phyloP scores from a whole-genome alignment of 805 yeast genomes.

The Yueomyces sinensis region DNA sequence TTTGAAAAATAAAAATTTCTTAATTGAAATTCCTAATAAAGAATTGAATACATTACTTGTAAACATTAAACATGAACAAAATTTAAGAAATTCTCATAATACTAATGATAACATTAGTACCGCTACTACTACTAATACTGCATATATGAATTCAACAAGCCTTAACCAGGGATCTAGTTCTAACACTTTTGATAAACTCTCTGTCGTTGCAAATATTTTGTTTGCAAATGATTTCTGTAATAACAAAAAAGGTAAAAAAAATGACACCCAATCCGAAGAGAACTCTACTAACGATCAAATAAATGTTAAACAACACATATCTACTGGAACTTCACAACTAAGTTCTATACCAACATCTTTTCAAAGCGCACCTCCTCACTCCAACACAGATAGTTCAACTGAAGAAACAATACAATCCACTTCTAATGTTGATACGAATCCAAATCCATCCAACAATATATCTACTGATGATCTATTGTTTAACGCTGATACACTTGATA shows the following conservation, averaged over 20 bases:
- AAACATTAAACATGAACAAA: too few species aligned
- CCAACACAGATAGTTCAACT: neutral
- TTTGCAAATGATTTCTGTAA: neutral
- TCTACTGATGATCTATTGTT: neutral
- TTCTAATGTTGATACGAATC: neutral
- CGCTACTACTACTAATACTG: neutral
- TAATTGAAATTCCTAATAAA: conserved; percentile 5
- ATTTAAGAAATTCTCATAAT: neutral
- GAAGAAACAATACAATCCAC: neutral
- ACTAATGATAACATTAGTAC: neutral
- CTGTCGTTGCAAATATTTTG: neutral
- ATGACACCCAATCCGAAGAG: neutral
- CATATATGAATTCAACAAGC: neutral
- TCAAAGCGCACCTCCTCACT: neutral
- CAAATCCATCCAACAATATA: neutral
- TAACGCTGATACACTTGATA: neutral
- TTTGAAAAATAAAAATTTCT: conserved; percentile 9
- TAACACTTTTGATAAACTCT: neutral
- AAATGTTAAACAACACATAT: too few species aligned
- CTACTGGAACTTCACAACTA: too few species aligned
- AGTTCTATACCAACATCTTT: too few species aligned
- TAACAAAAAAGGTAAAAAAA: too few species aligned
- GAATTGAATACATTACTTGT: too few species aligned
- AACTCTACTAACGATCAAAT: too few species aligned
- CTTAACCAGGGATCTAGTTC: neutral